phyloP scores from a whole-genome alignment of 768 basidiomycete species.

The Galerina marginata region DNA sequence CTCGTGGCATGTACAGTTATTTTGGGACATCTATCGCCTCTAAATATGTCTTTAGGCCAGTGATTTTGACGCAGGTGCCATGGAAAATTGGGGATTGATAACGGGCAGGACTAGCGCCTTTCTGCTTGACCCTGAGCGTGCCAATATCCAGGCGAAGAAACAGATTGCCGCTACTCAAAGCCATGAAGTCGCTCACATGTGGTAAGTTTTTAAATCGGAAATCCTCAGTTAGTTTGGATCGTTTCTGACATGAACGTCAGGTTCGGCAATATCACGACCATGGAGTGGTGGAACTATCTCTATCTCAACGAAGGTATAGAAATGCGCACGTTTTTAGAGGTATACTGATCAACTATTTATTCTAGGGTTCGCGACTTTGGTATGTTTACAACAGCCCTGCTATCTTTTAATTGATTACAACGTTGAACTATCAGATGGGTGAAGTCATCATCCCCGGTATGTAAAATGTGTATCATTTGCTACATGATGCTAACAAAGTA shows the following conservation, averaged over 20 bases:
- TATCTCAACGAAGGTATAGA: constrained; percentile 76
- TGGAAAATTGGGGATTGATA: constrained; percentile 97
- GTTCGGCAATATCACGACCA: constrained; percentile 94
- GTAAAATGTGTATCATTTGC: constrained; percentile 18
- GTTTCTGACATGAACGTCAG: constrained; percentile 32
- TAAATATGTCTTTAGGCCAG: constrained; percentile 51
- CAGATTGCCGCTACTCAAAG: constrained; percentile 77
- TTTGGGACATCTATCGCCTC: not conserved
- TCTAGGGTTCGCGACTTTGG: constrained; percentile 84
- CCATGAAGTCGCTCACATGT: constrained; percentile 90
- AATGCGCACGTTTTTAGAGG: not conserved
- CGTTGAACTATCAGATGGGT: constrained; percentile 62
- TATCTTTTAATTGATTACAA: constrained; percentile 4
- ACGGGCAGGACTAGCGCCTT: constrained; percentile 86
- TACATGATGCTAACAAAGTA: not conserved
- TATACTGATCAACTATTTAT: constrained; percentile 8
- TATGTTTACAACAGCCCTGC: constrained; percentile 36
- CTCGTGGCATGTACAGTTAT: constrained; percentile 62
- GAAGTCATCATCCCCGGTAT: constrained; percentile 83
- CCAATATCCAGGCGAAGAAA: constrained; percentile 77
- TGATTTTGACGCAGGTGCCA: constrained; percentile 90
- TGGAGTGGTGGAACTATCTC: constrained; percentile 91
- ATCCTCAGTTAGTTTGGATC: not conserved
- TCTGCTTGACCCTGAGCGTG: constrained; percentile 77
- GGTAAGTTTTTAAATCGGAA: constrained; percentile 42